Evolutionary conservation across 176 grass and related monocot species (phyloP), one percentile per base, ranked within the genome.

Genomic region (Ensete glaucum): DNA sequence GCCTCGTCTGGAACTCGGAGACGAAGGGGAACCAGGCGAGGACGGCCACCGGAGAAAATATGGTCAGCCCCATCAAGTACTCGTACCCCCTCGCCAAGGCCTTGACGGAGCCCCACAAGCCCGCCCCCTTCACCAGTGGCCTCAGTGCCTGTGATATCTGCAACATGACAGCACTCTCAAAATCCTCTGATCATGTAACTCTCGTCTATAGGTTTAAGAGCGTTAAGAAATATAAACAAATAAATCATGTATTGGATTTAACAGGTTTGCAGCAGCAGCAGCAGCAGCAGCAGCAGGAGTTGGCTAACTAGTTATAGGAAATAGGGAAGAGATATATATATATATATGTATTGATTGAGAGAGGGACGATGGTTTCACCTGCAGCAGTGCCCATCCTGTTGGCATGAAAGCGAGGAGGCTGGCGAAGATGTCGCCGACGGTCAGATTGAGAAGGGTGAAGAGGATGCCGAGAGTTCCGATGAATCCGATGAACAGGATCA

Each of bases 1-100:
- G 66, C 66, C 89, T 81, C 1, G 89, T 85, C 77, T 91, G 89
- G 78, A 91, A 91, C 69, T 91, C 89, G 1, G 89, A 91, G 59
- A 91, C 79, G 19, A 91, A 91, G 24, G 89, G 89, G 54, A 91
- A 91, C 89, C 89, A 91, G 1, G 89, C 82, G 3, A 91, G 65
- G 50, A 83, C 70, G 2, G 83, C 82, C 34, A 91, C 82, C 14
- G 89, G 89, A 8, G 84, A 58, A 72, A 85, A 91, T 49, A 91
- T 88, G 34, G 88, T 16, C 17, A 88, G 54, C 53, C 89, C 89
- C 85, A 91, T 91, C 49, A 76, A 80, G 74, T 91, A 91, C 77
- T 91, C 85, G 16, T 91, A 91, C 48, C 84, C 76, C 60, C 83
- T 88, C 1, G 80, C 85, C 89, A 91, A 84, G 72, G 84, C 89